A percentile compares a stretch with the other conserved stretches of the same genome.
Conservation (phyloP, 768 basidiomycete genomes). For the Tephrocybe sp. region DNA sequence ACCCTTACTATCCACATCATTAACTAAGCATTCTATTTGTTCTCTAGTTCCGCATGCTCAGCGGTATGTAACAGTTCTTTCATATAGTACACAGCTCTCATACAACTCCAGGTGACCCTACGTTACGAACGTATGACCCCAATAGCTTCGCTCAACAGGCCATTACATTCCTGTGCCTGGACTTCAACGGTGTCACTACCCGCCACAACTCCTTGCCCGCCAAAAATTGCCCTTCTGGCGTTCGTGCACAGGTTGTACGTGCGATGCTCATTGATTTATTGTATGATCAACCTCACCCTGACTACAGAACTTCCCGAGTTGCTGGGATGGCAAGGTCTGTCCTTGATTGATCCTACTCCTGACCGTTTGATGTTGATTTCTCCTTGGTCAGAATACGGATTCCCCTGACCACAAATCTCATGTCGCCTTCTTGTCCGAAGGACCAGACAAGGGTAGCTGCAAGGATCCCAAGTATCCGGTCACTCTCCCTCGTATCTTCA, state of each 20-base stretch:
- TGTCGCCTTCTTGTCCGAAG: constrained; percentile 43
- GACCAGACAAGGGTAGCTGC: constrained; percentile 49
- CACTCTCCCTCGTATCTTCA: constrained; percentile 46
- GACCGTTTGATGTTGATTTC: not conserved
- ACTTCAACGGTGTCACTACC: constrained; percentile 40
- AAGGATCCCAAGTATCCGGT: constrained; percentile 43
- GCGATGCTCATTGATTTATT: not conserved
- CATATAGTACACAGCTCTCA: not conserved
- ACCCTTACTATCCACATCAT: not conserved
- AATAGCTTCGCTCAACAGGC: constrained; percentile 44
- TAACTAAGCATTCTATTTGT: constrained; percentile 5
- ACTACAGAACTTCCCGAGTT: constrained; percentile 48
- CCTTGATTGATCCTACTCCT: not conserved
- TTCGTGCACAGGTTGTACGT: constrained; percentile 50
- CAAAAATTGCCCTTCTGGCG: constrained; percentile 40
- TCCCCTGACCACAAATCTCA: constrained; percentile 52
- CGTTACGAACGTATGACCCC: constrained; percentile 45
- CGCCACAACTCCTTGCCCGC: constrained; percentile 38
- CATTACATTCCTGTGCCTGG: constrained; percentile 45
- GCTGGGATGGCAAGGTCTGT: constrained; percentile 53
- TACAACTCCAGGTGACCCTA: constrained; percentile 32
- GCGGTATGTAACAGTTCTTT: constrained; percentile 30
- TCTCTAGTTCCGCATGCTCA: constrained; percentile 51
- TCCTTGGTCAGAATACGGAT: constrained; percentile 36
- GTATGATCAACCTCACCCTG: not conserved